Percentiles rank a stretch among this genome's conserved stretches.
phyloP scores from a whole-genome alignment of 768 basidiomycete species.

The Tricholoma terreum region DNA sequence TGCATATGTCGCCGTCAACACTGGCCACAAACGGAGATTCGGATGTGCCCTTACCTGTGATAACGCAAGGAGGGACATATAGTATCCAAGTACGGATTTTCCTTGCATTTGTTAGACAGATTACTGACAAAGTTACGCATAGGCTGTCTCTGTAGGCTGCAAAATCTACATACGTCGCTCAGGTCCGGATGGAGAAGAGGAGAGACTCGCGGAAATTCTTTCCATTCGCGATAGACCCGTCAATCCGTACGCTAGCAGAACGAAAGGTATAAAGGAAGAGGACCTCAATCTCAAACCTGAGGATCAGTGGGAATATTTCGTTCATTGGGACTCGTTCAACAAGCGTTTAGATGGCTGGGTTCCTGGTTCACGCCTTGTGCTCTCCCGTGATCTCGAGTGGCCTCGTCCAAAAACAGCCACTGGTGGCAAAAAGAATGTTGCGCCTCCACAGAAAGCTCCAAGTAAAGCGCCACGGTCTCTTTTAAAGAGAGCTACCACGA shows the following conservation, averaged over 20 bases:
- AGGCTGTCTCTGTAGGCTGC: slow-evolving; percentile 91
- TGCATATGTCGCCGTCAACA: slow-evolving; percentile 34
- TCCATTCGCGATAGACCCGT: slow-evolving; percentile 88
- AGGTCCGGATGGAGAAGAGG: slow-evolving; percentile 74
- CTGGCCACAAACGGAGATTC: slow-evolving; percentile 38
- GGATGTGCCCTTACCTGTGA: slow-evolving; percentile 56
- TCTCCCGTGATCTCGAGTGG: slow-evolving; percentile 89
- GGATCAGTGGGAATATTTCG: slow-evolving; percentile 91
- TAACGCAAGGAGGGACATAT: slow-evolving; percentile 75
- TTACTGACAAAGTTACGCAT: slow-evolving; percentile 25
- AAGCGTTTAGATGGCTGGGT: slow-evolving; percentile 99
- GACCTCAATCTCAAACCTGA: slow-evolving; percentile 51
- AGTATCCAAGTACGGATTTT: slow-evolving; percentile 59
- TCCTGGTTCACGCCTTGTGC: slow-evolving; percentile 78
- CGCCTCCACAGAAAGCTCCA: slow-evolving; percentile 50
- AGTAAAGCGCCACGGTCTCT: slow-evolving; percentile 63
- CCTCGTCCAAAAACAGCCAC: slow-evolving; percentile 79
- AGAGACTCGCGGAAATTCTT: slow-evolving; percentile 92
- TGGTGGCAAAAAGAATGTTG: slow-evolving; percentile 47
- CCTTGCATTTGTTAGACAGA: slow-evolving; percentile 12
- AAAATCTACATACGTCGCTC: slow-evolving; percentile 91
- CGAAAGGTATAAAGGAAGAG: slow-evolving; percentile 41
- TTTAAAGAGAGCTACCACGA: slow-evolving; percentile 66
- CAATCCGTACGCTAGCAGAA: slow-evolving; percentile 54
- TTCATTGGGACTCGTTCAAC: slow-evolving; percentile 99